Conservation (phyloP, 768 basidiomycete species). For the Leccinellum albellum region DNA sequence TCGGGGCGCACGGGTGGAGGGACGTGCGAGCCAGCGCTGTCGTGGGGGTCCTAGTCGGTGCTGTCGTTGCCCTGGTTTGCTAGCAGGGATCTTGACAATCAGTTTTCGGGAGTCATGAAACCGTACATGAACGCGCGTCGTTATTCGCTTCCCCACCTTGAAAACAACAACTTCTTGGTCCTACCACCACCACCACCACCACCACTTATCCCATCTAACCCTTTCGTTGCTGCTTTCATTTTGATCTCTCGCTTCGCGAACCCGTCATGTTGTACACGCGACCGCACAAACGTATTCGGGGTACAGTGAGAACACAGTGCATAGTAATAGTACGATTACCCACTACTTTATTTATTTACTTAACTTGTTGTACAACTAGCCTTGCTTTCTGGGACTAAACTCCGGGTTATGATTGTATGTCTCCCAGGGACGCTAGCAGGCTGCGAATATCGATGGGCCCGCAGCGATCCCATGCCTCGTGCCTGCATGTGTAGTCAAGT, state of each 20-base stretch:
- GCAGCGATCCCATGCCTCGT: too few relatives aligned
- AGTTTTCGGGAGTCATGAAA: neutral
- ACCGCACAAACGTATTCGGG: neutral
- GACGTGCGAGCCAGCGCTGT: neutral
- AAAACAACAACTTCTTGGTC: neutral
- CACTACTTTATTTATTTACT: neutral
- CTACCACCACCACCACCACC: neutral
- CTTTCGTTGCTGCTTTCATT: neutral
- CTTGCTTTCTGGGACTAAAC: neutral
- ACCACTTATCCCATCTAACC: neutral
- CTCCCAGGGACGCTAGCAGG: neutral
- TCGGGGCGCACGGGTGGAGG: neutral
- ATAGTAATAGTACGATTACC: constrained; percentile 3
- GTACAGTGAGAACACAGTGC: neutral
- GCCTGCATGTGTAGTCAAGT: neutral
- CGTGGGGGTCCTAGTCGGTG: constrained; percentile 2
- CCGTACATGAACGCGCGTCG: neutral
- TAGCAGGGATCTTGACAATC: neutral
- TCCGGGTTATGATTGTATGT: neutral
- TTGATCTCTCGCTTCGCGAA: neutral
- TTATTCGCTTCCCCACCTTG: neutral
- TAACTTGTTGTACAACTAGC: neutral
- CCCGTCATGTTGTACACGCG: neutral
- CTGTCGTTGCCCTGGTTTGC: constrained; percentile 5
- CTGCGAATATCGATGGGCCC: neutral